phyloP scores from a whole-genome alignment of 768 basidiomycete genomes.

The Tricholoma matsutake region DNA sequence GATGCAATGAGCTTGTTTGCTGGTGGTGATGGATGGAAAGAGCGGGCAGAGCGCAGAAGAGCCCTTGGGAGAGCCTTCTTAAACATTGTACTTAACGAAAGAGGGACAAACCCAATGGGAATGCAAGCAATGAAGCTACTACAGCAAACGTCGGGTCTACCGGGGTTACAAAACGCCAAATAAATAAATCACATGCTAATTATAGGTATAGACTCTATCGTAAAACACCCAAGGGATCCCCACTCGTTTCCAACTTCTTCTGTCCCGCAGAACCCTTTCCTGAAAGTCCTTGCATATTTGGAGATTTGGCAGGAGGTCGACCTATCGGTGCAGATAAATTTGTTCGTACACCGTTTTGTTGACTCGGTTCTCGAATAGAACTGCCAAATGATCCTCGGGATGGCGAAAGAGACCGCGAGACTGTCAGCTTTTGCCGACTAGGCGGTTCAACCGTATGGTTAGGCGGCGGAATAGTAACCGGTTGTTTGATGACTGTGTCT shows the following conservation, averaged over 20 bases:
- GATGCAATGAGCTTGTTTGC: slow-evolving; percentile 63
- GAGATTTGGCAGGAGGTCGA: not conserved
- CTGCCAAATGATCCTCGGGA: not conserved
- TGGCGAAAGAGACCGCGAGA: not conserved
- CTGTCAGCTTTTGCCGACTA: not conserved
- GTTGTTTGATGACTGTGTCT: not conserved
- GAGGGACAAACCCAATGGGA: slow-evolving; percentile 10
- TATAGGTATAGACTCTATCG: not conserved
- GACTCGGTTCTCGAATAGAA: not conserved
- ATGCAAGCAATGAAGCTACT: not conserved
- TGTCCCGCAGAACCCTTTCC: not conserved
- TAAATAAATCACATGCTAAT: not conserved
- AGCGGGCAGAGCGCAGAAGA: slow-evolving; percentile 46
- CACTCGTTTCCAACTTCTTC: not conserved
- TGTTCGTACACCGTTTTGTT: not conserved
- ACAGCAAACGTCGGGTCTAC: not conserved
- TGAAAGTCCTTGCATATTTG: not conserved
- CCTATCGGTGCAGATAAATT: not conserved
- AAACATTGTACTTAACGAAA: slow-evolving; percentile 47
- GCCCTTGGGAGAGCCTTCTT: slow-evolving; percentile 59
- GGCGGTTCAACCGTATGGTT: slow-evolving; percentile 2
- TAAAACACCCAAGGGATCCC: not conserved
- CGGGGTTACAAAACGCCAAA: not conserved
- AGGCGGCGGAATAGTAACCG: not conserved
- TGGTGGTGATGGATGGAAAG: slow-evolving; percentile 65